Conservation (phyloP, 2,329 filamentous ascomycete genomes). For the Aspergillus neotritici region DNA sequence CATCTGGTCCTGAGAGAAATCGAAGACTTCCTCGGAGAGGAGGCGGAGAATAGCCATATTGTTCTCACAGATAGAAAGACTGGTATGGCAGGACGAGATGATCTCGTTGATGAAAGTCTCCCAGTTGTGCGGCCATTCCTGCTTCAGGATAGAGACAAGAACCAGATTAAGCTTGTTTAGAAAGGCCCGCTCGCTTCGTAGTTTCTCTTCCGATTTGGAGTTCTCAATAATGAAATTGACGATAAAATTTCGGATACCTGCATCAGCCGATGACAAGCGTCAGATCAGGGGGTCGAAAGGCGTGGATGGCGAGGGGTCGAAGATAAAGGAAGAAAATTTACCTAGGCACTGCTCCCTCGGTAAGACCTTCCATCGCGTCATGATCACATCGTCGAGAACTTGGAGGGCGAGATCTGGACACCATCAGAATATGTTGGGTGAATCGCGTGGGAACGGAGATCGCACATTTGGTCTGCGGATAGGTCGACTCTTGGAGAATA, state of each 20-base stretch:
- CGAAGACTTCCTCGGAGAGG: constrained; percentile 96
- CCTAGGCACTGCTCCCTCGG: constrained; percentile 94
- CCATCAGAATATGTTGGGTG: constrained; percentile 27
- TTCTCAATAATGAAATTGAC: constrained; percentile 97
- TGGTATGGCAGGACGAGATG: constrained; percentile 90
- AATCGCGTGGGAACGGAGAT: constrained; percentile 17
- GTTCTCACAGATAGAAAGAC: constrained; percentile 96
- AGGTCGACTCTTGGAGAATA: constrained; percentile 87
- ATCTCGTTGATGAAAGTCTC: constrained; percentile 99
- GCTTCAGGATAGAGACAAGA: constrained; percentile 94
- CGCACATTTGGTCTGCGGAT: constrained; percentile 94
- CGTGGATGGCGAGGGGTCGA: not conserved
- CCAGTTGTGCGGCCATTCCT: constrained; percentile 99
- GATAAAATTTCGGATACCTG: constrained; percentile 97
- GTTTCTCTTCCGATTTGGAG: constrained; percentile 81
- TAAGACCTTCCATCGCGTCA: constrained; percentile 97
- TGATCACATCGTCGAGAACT: constrained; percentile 95
- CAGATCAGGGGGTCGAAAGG: constrained; percentile 1
- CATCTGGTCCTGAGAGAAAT: constrained; percentile 98
- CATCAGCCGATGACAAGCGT: constrained; percentile 16
- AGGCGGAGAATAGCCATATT: constrained; percentile 98
- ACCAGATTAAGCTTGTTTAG: constrained; percentile 98
- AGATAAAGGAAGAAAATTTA: constrained; percentile 36
- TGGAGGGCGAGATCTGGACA: constrained; percentile 78
- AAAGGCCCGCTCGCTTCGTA: constrained; percentile 78